Percentiles rank a stretch among this genome's conserved stretches.
Conservation (phyloP, 805 yeast genomes). For the Candida lessepsii region DNA sequence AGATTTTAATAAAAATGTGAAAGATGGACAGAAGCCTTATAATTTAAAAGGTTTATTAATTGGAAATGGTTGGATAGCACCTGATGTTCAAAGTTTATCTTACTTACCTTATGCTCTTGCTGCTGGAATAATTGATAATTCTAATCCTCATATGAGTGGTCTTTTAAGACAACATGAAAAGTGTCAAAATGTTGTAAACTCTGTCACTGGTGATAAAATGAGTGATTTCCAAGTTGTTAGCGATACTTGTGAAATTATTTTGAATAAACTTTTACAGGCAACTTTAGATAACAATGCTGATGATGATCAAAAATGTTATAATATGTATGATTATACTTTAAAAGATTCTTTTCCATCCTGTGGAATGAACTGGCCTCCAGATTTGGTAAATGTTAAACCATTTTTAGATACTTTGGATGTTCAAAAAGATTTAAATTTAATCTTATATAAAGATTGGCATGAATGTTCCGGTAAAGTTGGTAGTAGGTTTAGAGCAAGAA, state of each 20-base stretch:
- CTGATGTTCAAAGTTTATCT: conserved; percentile 77
- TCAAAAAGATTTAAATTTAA: conserved; percentile 49
- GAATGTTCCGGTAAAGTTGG: conserved; percentile 75
- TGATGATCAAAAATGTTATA: conserved; percentile 57
- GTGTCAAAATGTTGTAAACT: conserved; percentile 56
- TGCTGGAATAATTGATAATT: conserved; percentile 50
- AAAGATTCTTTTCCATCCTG: conserved; percentile 79
- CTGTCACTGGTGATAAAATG: conserved; percentile 17
- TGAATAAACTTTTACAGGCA: conserved; percentile 34
- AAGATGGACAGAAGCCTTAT: conserved; percentile 20
- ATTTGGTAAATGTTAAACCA: conserved; percentile 45
- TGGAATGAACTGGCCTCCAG: conserved; percentile 91
- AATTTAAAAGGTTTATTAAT: conserved; percentile 68
- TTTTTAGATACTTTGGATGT: conserved; percentile 51
- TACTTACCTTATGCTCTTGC: conserved; percentile 69
- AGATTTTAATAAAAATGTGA: conserved; percentile 36
- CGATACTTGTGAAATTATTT: conserved; percentile 48
- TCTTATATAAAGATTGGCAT: conserved; percentile 51
- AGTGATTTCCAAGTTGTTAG: conserved; percentile 25
- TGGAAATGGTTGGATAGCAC: conserved; percentile 96
- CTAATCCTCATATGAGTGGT: conserved; percentile 37
- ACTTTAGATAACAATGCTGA: conserved; percentile 28
- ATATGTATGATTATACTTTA: conserved; percentile 78
- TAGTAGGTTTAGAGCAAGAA: conserved; percentile 45
- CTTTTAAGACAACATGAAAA: conserved; percentile 51